Conservation (phyloP, 2,329 filamentous ascomycete genomes). For the Aulographum hederae region DNA sequence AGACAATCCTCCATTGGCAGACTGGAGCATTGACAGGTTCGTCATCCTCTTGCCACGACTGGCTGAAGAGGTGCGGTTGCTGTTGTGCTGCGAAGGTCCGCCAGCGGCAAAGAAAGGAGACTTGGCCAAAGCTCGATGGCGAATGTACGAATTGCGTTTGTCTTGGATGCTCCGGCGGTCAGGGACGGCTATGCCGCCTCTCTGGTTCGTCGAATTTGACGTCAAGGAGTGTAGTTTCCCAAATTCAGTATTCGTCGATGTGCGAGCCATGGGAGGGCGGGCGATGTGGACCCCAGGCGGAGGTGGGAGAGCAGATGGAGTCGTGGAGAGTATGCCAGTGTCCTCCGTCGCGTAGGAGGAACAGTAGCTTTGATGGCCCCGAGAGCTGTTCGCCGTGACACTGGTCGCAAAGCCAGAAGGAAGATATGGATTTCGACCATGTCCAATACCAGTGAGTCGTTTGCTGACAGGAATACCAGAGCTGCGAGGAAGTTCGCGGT, state of each 20-base stretch:
- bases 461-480: background rate
- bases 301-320: background rate
- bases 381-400: background rate
- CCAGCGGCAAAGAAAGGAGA: background rate
- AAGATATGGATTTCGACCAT: slow-evolving; percentile 1
- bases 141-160: background rate
- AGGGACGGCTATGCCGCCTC: too few relatives aligned
- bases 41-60: too few relatives aligned
- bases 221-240: background rate
- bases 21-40: too few relatives aligned
- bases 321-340: background rate
- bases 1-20: background rate
- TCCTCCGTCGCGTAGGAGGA: background rate
- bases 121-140: background rate
- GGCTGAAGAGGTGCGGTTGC: too few relatives aligned
- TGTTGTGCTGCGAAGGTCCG: too few relatives aligned
- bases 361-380: background rate
- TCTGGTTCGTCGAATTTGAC: background rate
- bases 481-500: background rate
- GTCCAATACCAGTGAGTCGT: slow-evolving; percentile 2
- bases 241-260: background rate
- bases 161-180: background rate
- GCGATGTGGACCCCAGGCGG: background rate
- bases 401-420: background rate
- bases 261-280: background rate